Conservation (phyloP, 176 grass and related monocot species). For the Puccinellia tenuiflora region DNA sequence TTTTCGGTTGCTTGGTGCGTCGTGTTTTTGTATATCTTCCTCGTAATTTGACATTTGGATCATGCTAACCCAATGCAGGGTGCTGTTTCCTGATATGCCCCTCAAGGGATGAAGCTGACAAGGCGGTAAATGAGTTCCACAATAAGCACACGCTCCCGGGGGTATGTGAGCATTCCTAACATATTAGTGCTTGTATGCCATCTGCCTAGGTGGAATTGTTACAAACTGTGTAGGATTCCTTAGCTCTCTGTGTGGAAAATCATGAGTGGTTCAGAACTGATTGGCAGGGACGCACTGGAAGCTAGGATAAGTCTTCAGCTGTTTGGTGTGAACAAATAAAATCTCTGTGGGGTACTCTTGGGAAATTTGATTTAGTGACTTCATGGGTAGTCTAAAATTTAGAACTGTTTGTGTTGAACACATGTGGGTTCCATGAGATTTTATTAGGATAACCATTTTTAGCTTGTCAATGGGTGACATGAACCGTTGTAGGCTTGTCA, state of each 20-base stretch:
- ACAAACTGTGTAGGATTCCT: not conserved
- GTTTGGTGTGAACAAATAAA: slow-evolving; percentile 9
- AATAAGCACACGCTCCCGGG: slow-evolving; percentile 92
- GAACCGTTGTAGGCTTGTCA: not conserved
- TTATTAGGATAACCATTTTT: not conserved
- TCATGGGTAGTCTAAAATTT: slow-evolving; percentile 4
- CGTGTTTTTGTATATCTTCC: not conserved
- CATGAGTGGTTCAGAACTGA: slow-evolving; percentile 6
- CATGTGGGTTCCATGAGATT: not conserved
- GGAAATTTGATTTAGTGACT: slow-evolving; percentile 4
- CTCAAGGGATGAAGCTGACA: slow-evolving; percentile 85
- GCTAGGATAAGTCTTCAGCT: slow-evolving; percentile 1
- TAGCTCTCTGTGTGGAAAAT: slow-evolving; percentile 15
- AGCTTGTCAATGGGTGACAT: not conserved
- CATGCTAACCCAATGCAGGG: slow-evolving; percentile 33
- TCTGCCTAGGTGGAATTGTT: slow-evolving; percentile 16
- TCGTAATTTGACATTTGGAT: slow-evolving; percentile 12
- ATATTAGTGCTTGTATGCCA: not conserved
- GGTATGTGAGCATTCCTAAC: slow-evolving; percentile 48
- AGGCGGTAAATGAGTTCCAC: slow-evolving; percentile 75
- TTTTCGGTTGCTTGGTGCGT: not conserved
- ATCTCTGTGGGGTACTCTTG: not conserved
- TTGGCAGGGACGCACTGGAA: slow-evolving; percentile 7
- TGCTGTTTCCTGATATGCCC: slow-evolving; percentile 95
- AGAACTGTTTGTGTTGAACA: not conserved